Evolutionary conservation across 805 yeast species (phyloP).

Genomic region (Ogataea ganodermae): DNA sequence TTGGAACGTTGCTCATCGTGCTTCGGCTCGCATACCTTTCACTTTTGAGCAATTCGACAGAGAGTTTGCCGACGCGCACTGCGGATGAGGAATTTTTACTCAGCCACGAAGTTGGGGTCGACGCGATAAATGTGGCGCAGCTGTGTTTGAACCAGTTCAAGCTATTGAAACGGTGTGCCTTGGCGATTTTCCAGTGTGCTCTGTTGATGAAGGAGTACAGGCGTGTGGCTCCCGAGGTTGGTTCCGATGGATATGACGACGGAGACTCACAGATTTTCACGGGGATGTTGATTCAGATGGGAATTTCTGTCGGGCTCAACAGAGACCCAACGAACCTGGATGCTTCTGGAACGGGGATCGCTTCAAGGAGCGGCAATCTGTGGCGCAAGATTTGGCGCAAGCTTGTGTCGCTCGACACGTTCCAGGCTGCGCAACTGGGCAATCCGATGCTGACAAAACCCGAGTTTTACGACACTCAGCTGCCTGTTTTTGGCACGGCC

Average conservation of each 20-base stretch:
- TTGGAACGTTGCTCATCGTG: conserved; percentile 49
- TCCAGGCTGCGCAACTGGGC: conserved; percentile 50
- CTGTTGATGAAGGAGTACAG: conserved; percentile 52
- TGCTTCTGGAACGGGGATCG: conserved; percentile 3
- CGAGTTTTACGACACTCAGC: conserved; percentile 50
- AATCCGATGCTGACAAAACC: conserved; percentile 42
- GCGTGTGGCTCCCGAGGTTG: conserved; percentile 55
- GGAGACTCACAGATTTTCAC: conserved; percentile 58
- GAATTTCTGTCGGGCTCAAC: conserved; percentile 64
- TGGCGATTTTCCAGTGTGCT: conserved; percentile 57
- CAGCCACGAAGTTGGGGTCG: conserved; percentile 47
- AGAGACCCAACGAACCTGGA: conserved; percentile 62
- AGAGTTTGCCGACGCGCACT: conserved; percentile 29
- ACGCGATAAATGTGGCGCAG: conserved; percentile 50
- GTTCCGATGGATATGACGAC: conserved; percentile 54
- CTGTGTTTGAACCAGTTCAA: conserved; percentile 58
- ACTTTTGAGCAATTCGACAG: conserved; percentile 34
- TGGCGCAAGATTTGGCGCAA: conserved; percentile 63
- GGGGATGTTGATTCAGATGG: conserved; percentile 65
- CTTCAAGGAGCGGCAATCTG: conserved; percentile 40
- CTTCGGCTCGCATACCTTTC: conserved; percentile 47
- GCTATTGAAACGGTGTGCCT: conserved; percentile 46
- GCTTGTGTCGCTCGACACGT: conserved; percentile 47
- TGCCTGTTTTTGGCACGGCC: conserved; percentile 43
- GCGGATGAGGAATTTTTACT: conserved; percentile 40